Evolutionary conservation across 2,329 filamentous ascomycete genomes (phyloP).

Genomic region (Fusarium sp.): DNA sequence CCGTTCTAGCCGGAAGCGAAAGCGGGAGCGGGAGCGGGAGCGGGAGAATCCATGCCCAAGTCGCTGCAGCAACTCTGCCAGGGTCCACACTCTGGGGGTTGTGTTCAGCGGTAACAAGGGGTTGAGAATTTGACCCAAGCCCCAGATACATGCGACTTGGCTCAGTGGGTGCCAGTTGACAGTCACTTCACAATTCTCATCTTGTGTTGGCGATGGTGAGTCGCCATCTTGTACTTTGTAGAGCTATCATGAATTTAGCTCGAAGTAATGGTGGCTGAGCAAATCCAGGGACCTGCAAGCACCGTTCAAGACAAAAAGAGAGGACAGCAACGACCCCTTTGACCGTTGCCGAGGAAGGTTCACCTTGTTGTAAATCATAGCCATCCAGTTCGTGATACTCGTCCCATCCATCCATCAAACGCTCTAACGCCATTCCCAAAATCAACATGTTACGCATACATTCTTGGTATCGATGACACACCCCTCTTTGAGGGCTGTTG

Average conservation of each 20-base stretch:
- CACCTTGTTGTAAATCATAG: conserved; percentile 7
- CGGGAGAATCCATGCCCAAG: conserved; percentile 8
- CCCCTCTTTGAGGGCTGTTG: conserved; percentile 13
- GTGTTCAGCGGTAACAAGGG: neutral
- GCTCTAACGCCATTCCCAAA: conserved; percentile 35
- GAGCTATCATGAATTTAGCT: neutral
- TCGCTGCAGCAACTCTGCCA: conserved; percentile 1
- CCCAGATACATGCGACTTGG: too few species aligned
- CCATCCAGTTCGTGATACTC: conserved; percentile 34
- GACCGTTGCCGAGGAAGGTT: conserved; percentile 16
- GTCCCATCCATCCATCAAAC: conserved; percentile 20
- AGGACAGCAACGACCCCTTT: conserved; percentile 29
- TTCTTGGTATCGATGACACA: conserved; percentile 41
- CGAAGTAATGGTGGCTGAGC: conserved; percentile 20
- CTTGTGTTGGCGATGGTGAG: too few species aligned
- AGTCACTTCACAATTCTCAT: too few species aligned
- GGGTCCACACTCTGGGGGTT: conserved; percentile 31
- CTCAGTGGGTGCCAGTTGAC: too few species aligned
- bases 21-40: conserved; percentile 11
- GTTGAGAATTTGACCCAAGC: too few species aligned
- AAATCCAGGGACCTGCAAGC: conserved; percentile 12
- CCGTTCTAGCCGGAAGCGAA: neutral
- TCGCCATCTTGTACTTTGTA: too few species aligned
- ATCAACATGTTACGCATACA: conserved; percentile 24
- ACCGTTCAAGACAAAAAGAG: conserved; percentile 28